phyloP scores from a whole-genome alignment of 2,329 filamentous ascomycete genomes.

The Anthostomella pinea region DNA sequence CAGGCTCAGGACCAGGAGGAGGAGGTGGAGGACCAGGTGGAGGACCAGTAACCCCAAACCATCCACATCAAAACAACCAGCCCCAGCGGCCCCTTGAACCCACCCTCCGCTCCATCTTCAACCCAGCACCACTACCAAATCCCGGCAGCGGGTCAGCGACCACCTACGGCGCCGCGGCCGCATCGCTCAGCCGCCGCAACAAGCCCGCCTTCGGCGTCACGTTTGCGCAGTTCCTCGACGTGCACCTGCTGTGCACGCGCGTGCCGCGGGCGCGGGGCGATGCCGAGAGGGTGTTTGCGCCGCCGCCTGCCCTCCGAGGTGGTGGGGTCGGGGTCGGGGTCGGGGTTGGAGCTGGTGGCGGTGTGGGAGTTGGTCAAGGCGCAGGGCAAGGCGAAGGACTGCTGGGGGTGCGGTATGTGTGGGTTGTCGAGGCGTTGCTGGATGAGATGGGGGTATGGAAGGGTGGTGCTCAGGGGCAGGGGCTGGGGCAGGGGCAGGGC shows the following conservation, averaged over 20 bases:
- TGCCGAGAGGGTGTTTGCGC: conserved; percentile 33
- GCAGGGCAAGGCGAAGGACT: no score
- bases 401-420: conserved; percentile 32
- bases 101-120: conserved; percentile 51
- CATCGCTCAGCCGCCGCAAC: conserved; percentile 32
- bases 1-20: no score
- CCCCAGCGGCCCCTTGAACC: conserved; percentile 34
- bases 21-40: no score
- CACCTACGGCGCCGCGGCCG: conserved; percentile 16
- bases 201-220: conserved; percentile 53
- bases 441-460: conserved; percentile 51
- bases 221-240: conserved; percentile 52
- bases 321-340: no score
- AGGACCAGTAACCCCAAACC: neutral
- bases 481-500: neutral
- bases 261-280: conserved; percentile 41
- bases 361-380: no score
- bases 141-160: neutral
- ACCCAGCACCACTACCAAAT: conserved; percentile 28
- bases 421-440: conserved; percentile 50
- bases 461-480: no score
- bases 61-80: conserved; percentile 4
- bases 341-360: neutral
- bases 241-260: conserved; percentile 51
- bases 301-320: no score